Evolutionary conservation across 208 protist species (phyloP).

Genomic region (Wallacemonas sp.): DNA sequence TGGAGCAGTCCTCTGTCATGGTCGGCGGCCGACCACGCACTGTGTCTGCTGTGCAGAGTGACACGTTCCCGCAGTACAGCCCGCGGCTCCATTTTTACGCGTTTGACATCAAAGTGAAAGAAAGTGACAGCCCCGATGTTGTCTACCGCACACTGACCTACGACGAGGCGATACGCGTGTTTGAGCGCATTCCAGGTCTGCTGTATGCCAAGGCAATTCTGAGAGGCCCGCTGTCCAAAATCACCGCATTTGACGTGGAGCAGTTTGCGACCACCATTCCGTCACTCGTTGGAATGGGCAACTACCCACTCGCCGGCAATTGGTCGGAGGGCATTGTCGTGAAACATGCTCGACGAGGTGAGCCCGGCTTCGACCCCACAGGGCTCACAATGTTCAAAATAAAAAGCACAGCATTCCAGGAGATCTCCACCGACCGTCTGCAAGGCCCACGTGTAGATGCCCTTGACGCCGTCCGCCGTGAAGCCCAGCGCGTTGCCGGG

Average conservation of each 20-base stretch:
- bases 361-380: slow-evolving; percentile 53
- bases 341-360: slow-evolving; percentile 64
- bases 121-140: slow-evolving; percentile 16
- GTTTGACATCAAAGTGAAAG: slow-evolving; percentile 85
- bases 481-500: slow-evolving; percentile 49
- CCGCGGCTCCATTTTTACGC: slow-evolving; percentile 88
- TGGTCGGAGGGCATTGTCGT: slow-evolving; percentile 87
- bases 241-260: slow-evolving; percentile 86
- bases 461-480: slow-evolving; percentile 56
- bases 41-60: slow-evolving; percentile 68
- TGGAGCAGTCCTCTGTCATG: slow-evolving; percentile 51
- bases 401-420: slow-evolving; percentile 85
- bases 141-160: slow-evolving; percentile 60
- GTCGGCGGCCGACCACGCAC: slow-evolving; percentile 45
- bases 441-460: slow-evolving; percentile 73
- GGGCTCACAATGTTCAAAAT: slow-evolving; percentile 82
- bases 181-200: slow-evolving; percentile 67
- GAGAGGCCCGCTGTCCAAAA: slow-evolving; percentile 71
- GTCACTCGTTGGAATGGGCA: slow-evolving; percentile 79
- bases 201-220: slow-evolving; percentile 77
- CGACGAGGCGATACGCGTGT: slow-evolving; percentile 68
- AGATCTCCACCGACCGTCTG: slow-evolving; percentile 74
- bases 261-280: slow-evolving; percentile 79
- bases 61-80: slow-evolving; percentile 88
- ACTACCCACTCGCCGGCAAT: slow-evolving; percentile 79